Base-by-base conservation (phyloP, 2,329 filamentous ascomycete genomes). In the Colletotrichum sp. region DNA sequence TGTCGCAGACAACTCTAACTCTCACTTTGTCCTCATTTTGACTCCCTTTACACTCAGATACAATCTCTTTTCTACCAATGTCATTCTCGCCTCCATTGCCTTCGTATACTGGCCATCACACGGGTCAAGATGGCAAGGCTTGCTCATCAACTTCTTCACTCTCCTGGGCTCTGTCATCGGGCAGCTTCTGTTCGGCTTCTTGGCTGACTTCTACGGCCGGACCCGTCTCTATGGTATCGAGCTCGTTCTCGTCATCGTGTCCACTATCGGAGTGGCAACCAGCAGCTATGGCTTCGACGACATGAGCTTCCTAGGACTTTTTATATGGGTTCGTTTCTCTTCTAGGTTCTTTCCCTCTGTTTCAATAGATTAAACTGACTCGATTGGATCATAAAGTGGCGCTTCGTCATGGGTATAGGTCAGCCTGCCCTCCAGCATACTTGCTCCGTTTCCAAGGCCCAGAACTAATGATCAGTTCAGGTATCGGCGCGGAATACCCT, bases 401-500 rank as follows among this genome's bases (percentile, higher is more conserved):
- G 88, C 21, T 90, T 90, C 75, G 88, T 90, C 24, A 89, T 89
- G 88, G 88, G 88, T 26, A 83, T 90, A 32, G 88, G 88, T 88
- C 9, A 58, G 73, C 36, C n/a, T 18, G 21, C 12, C 70, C 12
- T 24, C 28, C 5, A 18, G 61, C 43, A n/a, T 30, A 8, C 18
- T n/a, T 21, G n/a, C 10, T 10, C 58, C 52, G 52, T n/a, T 21
- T n/a, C 24, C 21, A n/a, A 21, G 21, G n/a, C 26, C 21, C 58
- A n/a, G 18, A 43, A 64, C 21, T 24, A 26, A 34, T 36, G 18
- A 24, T 15, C 60, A 48, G 10, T 56, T 56, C 68, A 64, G 77
- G 66, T 26, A 70, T 93, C 38, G 91, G 92, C n/a, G 92, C 90
- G 18, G 92, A 94, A 82, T 94, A 94, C 80, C 93, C 93, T 2